Evolutionary conservation across 257 asterid genomes (phyloP).

Genomic region (Echium plantagineum): DNA sequence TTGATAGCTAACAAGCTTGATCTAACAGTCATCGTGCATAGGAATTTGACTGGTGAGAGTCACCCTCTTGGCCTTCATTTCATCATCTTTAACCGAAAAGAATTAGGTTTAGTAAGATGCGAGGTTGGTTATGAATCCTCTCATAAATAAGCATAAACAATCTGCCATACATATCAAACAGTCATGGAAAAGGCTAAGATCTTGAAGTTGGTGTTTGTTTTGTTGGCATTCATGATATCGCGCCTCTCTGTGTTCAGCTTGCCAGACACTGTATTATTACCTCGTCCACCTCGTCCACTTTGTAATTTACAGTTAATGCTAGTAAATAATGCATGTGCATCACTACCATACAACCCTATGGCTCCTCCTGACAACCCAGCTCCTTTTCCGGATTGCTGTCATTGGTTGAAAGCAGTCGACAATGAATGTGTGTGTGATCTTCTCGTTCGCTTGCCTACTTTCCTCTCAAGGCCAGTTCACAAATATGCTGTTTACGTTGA

Average conservation of each 20-base stretch:
- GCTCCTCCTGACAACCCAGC: constrained; percentile 8
- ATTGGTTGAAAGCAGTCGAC: constrained; percentile 47
- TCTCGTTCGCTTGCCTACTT: constrained; percentile 43
- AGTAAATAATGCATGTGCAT: constrained; percentile 51
- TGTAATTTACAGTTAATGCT: constrained; percentile 48
- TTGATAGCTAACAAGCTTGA: too few species aligned
- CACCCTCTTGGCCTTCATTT: constrained; percentile 17
- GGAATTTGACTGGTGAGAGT: not conserved
- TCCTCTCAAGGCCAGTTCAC: constrained; percentile 59
- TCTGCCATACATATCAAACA: not conserved
- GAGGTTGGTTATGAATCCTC: constrained; percentile 42
- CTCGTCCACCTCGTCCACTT: constrained; percentile 26
- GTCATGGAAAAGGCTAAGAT: constrained; percentile 37
- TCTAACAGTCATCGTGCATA: too few species aligned
- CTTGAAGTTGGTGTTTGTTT: constrained; percentile 19
- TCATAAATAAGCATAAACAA: constrained; percentile 27
- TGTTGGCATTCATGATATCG: constrained; percentile 31
- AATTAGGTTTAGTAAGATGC: constrained; percentile 23
- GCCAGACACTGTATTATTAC: constrained; percentile 3
- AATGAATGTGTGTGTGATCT: constrained; percentile 51
- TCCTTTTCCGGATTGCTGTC: constrained; percentile 35
- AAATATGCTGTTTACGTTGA: constrained; percentile 38
- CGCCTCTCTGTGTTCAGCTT: constrained; percentile 28
- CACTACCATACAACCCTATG: constrained; percentile 30
- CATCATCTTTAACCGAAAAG: constrained; percentile 16